phyloP scores from a whole-genome alignment of 345 rosid species.

The Eucalyptus sp. region DNA sequence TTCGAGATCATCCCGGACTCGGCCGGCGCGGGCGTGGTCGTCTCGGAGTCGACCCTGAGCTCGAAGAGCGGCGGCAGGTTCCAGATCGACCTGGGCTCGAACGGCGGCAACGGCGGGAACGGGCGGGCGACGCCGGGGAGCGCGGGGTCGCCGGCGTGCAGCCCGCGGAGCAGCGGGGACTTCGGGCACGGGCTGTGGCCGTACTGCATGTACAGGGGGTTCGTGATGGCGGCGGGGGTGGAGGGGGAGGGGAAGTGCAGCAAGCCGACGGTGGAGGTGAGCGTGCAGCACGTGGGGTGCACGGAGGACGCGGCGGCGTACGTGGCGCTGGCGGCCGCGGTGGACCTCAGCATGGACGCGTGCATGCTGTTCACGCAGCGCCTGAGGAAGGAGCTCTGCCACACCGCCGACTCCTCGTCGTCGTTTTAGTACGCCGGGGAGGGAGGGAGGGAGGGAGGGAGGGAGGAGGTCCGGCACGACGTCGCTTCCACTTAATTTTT shows the following conservation, averaged over 20 bases:
- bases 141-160: slow-evolving; percentile 47
- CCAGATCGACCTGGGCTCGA: slow-evolving; percentile 36
- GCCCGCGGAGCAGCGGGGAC: slow-evolving; percentile 80
- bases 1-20: slow-evolving; percentile 68
- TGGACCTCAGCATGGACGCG: slow-evolving; percentile 91
- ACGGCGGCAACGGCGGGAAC: slow-evolving; percentile 1
- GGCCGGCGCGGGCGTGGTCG: slow-evolving; percentile 50
- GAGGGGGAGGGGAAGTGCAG: slow-evolving; percentile 87
- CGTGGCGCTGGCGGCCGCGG: slow-evolving; percentile 87
- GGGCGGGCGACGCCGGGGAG: slow-evolving; percentile 24
- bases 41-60: slow-evolving; percentile 61
- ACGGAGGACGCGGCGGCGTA: slow-evolving; percentile 89
- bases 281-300: slow-evolving; percentile 91
- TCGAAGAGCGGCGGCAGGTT: slow-evolving; percentile 70
- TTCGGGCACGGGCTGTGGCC: slow-evolving; percentile 68
- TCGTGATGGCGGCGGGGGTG: slow-evolving; percentile 81
- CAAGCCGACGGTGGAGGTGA: slow-evolving; percentile 74
- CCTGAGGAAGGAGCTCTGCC: slow-evolving; percentile 73
- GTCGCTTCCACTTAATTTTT: not conserved
- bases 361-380: slow-evolving; percentile 82
- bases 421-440: not conserved
- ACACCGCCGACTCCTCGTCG: not conserved
- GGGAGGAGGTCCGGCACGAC: not conserved
- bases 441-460: not conserved
- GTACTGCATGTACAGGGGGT: slow-evolving; percentile 47